Conservation (phyloP, 768 basidiomycete species). For the Xerocomellus chrysenteron region DNA sequence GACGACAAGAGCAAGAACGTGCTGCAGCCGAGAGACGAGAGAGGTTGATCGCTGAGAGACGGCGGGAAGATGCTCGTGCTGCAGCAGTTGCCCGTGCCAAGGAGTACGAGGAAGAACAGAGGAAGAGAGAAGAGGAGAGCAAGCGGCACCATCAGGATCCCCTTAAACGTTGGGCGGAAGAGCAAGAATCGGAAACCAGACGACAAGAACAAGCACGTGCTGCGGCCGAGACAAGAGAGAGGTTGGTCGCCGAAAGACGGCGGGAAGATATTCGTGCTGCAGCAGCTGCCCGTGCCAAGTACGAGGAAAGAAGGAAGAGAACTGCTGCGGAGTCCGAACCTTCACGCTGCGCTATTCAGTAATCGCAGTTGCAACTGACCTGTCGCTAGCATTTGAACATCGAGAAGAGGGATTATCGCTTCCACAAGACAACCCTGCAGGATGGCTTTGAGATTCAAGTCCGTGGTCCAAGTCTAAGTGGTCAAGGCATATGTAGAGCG, state of each 20-base stretch:
- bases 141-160: not conserved
- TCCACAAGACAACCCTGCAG: too few species aligned
- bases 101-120: not conserved
- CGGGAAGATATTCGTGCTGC: not conserved
- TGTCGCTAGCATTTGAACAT: not conserved
- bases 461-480: too few species aligned
- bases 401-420: not conserved
- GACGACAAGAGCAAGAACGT: constrained; percentile 3
- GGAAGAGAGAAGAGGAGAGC: not conserved
- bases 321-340: not conserved
- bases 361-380: not conserved
- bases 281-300: not conserved
- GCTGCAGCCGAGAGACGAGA: not conserved
- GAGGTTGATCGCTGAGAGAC: not conserved
- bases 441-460: too few species aligned
- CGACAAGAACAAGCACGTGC: constrained; percentile 1
- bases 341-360: not conserved
- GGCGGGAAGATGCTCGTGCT: not conserved
- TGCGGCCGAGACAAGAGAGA: not conserved
- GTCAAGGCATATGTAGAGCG: too few species aligned
- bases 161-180: not conserved
- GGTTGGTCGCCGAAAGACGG: not conserved
- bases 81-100: not conserved
- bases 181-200: constrained; percentile 29
- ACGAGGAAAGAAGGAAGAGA: not conserved